Percentiles rank a stretch among this genome's conserved stretches.
phyloP scores from a whole-genome alignment of 495 filamentous ascomycete genomes.

The Trichoderma virens region DNA sequence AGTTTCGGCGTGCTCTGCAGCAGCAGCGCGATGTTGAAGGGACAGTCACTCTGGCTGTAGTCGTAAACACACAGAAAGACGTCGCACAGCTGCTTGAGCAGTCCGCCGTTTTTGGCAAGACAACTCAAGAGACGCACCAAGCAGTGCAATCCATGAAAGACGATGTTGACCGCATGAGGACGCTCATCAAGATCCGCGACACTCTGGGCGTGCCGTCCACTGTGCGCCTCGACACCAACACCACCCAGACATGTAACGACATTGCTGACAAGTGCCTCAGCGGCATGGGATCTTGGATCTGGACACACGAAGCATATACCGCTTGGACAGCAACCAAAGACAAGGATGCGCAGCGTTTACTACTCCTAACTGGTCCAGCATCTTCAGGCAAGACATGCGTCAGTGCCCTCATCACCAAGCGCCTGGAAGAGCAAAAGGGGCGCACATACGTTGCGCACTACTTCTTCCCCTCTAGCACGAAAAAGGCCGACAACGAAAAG shows the following conservation, averaged over 20 bases:
- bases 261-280: slow-evolving; percentile 16
- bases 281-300: slow-evolving; percentile 14
- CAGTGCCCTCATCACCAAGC: slow-evolving; percentile 13
- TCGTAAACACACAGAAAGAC: slow-evolving; percentile 7
- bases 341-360: not conserved
- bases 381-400: slow-evolving; percentile 14
- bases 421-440: slow-evolving; percentile 14
- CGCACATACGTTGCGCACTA: slow-evolving; percentile 13
- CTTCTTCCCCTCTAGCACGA: slow-evolving; percentile 13
- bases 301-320: slow-evolving; percentile 11
- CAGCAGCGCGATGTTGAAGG: slow-evolving; percentile 15
- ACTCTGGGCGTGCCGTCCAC: slow-evolving; percentile 16
- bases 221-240: slow-evolving; percentile 25
- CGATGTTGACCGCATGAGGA: slow-evolving; percentile 18
- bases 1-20: slow-evolving; percentile 12
- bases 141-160: slow-evolving; percentile 13
- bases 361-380: slow-evolving; percentile 12
- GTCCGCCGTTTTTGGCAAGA: slow-evolving; percentile 10
- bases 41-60: slow-evolving; percentile 9
- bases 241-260: slow-evolving; percentile 28
- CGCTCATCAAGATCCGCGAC: slow-evolving; percentile 24
- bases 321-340: slow-evolving; percentile 5
- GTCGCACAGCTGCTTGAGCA: not conserved
- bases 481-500: slow-evolving; percentile 12
- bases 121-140: slow-evolving; percentile 11